Base-by-base conservation (phyloP, 805 yeast genomes). In the Candida hungchunana region DNA sequence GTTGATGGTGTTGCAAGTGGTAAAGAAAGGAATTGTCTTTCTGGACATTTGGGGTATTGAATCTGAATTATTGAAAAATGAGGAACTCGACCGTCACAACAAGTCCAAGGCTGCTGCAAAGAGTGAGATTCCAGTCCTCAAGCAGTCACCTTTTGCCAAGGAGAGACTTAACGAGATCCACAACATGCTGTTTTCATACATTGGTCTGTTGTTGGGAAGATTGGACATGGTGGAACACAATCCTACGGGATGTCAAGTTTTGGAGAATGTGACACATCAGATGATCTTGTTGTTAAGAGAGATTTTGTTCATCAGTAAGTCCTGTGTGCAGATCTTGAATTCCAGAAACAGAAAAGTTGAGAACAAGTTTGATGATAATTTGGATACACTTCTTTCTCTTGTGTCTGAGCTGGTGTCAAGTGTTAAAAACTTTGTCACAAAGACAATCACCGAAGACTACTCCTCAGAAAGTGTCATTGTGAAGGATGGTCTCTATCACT, bases 201-300 rank as follows among this genome's bases (percentile, higher is more conserved):
- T 82, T 44, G 79, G 82, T 2, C 50, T 84, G 45, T 72, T 83
- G 8, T 66, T 82, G 12, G 94, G 94, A n/a, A 62, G 94, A 48
- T 59, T 84, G 44, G 93, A 84, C 55, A 66, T 84, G 57, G 75
- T 83, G 23, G 93, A 84, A 51, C 82, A 79, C 47, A 83, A 82
- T 52, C 69, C 77, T 4, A 65, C 66, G 13, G 90, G 90, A 2
- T 78, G 87, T 51, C 81, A 79, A 44, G 56, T 77, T 6, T 56
- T 84, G 36, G 89, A 83, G 48, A 66, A 71, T 13, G 62, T 84
- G 12, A 73, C 79, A 3, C 84, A 80, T 47, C 93, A 84, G 47
- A 68, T 83, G 28, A 79, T 80, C 34, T 55, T 82, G 20, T 55
- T 83, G 14, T 58, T 81, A 29, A 63, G 82, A 50, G 94, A 84